Conservation (phyloP, 495 filamentous ascomycete species). For the Talaromyces borbonicus region DNA sequence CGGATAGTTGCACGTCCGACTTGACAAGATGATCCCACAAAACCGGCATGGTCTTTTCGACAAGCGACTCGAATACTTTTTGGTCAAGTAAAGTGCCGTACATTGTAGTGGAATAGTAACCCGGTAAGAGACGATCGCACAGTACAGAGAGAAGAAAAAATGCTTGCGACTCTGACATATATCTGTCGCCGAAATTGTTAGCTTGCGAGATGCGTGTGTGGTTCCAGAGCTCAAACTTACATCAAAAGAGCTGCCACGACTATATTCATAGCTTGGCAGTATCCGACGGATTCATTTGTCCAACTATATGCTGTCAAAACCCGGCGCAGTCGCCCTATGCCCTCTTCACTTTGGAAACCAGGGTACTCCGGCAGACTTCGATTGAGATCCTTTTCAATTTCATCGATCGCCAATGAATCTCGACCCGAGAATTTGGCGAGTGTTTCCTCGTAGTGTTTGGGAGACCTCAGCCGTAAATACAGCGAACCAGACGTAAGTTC, state of each 20-base stretch:
- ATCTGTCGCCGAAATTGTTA: conserved; percentile 37
- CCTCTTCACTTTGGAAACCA: conserved; percentile 92
- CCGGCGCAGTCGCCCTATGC: conserved; percentile 78
- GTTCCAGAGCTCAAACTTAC: conserved; percentile 25
- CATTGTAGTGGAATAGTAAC: conserved; percentile 98
- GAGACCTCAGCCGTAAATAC: conserved; percentile 76
- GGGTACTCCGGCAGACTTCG: conserved; percentile 93
- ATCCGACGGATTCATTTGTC: conserved; percentile 89
- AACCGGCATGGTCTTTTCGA: conserved; percentile 97
- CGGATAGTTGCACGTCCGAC: conserved; percentile 94
- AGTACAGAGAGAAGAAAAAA: conserved; percentile 89
- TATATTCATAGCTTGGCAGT: conserved; percentile 99
- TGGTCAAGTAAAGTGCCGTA: conserved; percentile 96
- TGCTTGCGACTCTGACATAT: conserved; percentile 93
- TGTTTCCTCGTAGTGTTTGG: conserved; percentile 73
- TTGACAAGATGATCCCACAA: conserved; percentile 95
- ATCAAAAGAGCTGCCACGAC: conserved; percentile 92
- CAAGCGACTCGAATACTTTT: conserved; percentile 90
- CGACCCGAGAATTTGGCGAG: conserved; percentile 69
- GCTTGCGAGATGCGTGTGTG: not conserved
- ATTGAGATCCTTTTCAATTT: conserved; percentile 98
- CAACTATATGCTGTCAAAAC: conserved; percentile 96
- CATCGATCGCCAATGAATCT: conserved; percentile 89
- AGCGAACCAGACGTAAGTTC: conserved; percentile 87
- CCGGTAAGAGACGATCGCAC: conserved; percentile 86